Base-by-base conservation (phyloP, 208 protist genomes). In the Leishmania major region DNA sequence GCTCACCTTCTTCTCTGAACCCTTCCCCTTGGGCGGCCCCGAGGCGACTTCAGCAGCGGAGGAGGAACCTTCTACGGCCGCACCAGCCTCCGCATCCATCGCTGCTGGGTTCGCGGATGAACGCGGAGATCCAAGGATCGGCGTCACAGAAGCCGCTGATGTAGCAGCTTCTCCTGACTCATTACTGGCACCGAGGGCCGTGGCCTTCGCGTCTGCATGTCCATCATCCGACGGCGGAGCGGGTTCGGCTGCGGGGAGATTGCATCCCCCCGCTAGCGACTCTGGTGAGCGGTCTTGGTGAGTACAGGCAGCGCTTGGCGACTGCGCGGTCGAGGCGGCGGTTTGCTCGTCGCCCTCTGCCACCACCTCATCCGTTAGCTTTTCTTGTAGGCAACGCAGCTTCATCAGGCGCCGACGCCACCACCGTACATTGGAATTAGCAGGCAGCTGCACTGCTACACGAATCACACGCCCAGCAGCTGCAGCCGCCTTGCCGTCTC, bases 381-480 rank as follows among this genome's bases (percentile, higher is more conserved):
- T 69, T 19, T 28, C 45, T 4, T 62, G 73, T 25, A 77, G 72
- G 10, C 40, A 51, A 7, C 45, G 66, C 49, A 87, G 76, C 7
- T 60, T 69, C 17, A 71, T 73, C 19, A 81, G 7, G 66, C 76
- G 79, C 15, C 75, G 84, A 7, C 71, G 43, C 76, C 79, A 78
- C 79, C 80, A 87, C 51, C 76, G 79, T 62, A 59, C 75, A 53
- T 73, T 81, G 43, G 53, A 70, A 47, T 81, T 17, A 19, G 25
- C 62, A 0, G 84, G 84, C 31, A 87, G 76, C 40, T 83, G 84
- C 28, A 87, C 77, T 7, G 84, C 79, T 28, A 87, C 82, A 75
- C 70, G 57, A 49, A 86, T 67, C 2, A 45, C 43, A 8, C 79
- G 70, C 62, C 71, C 77, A 7, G 57, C 57, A 28, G 60, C 47